phyloP scores from a whole-genome alignment of 2,329 filamentous ascomycete genomes.

The Fusarium cyanostomum region DNA sequence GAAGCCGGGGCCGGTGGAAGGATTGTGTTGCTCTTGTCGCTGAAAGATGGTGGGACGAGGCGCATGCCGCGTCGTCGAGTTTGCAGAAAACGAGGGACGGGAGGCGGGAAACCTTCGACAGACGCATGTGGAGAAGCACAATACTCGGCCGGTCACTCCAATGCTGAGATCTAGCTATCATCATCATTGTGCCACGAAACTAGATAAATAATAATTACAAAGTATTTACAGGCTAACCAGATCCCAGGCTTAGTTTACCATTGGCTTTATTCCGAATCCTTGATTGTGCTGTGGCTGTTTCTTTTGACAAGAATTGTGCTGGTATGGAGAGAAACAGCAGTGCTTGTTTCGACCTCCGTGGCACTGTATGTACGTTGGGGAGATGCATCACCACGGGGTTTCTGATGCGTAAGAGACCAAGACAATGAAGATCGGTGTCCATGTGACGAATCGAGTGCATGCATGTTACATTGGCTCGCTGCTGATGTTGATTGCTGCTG shows the following conservation, averaged over 20 bases:
- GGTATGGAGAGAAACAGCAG: too few species aligned
- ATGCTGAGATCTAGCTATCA: neutral
- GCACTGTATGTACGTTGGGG: conserved; percentile 13
- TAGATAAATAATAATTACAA: too few species aligned
- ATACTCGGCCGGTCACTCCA: neutral
- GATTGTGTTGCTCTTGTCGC: neutral
- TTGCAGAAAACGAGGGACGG: conserved; percentile 32
- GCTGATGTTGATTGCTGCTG: neutral
- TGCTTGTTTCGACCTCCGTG: neutral
- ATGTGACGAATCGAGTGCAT: conserved; percentile 16
- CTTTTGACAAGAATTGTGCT: too few species aligned
- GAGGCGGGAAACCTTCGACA: conserved; percentile 26
- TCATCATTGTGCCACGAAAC: too few species aligned
- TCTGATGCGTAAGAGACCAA: conserved; percentile 25
- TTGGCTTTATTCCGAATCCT: too few species aligned
- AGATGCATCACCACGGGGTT: conserved; percentile 21
- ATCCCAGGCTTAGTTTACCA: too few species aligned
- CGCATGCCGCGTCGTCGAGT: conserved; percentile 15
- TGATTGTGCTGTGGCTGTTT: too few species aligned
- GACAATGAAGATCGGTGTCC: conserved; percentile 13
- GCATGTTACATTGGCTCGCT: neutral
- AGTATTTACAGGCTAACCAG: too few species aligned
- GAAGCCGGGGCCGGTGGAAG: conserved; percentile 9
- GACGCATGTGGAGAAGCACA: conserved; percentile 36
- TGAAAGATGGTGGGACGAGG: conserved; percentile 31